Conservation (phyloP, 2,329 filamentous ascomycete genomes). For the Phaeophleospora eucalypticola region DNA sequence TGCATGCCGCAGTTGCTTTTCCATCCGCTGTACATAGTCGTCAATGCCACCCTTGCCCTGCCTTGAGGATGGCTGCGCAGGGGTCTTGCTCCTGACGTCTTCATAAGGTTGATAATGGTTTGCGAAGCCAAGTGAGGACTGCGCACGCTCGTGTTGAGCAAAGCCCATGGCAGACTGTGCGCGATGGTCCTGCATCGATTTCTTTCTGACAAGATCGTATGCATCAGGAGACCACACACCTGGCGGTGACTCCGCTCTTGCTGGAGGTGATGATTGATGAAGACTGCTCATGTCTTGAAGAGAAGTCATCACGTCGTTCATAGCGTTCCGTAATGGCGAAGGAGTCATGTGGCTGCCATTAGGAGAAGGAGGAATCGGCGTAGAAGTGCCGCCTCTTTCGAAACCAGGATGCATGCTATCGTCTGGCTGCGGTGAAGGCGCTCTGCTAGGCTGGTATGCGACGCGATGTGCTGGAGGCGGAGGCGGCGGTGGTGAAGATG, state of each 20-base stretch:
- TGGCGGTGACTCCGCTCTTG: constrained; percentile 53
- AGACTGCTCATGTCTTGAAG: constrained; percentile 76
- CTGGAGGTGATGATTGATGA: constrained; percentile 42
- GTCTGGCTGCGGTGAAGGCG: constrained; percentile 43
- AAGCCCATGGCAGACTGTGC: constrained; percentile 74
- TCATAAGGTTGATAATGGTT: constrained; percentile 36
- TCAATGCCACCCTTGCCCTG: constrained; percentile 66
- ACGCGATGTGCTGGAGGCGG: constrained; percentile 77
- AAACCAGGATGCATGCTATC: constrained; percentile 36
- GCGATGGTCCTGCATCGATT: constrained; percentile 36
- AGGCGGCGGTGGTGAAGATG: constrained; percentile 70
- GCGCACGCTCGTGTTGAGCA: constrained; percentile 49
- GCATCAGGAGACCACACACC: constrained; percentile 90
- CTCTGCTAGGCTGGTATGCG: constrained; percentile 48
- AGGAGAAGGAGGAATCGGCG: constrained; percentile 66
- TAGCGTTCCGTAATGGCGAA: constrained; percentile 86
- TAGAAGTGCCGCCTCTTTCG: constrained; percentile 52
- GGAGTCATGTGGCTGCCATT: constrained; percentile 61
- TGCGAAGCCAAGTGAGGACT: constrained; percentile 70
- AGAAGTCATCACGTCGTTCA: constrained; percentile 97
- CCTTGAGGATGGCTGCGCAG: constrained; percentile 28
- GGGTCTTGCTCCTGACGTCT: constrained; percentile 50
- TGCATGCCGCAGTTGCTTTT: constrained; percentile 70
- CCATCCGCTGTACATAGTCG: constrained; percentile 90
- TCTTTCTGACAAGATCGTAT: constrained; percentile 58